Evolutionary conservation across 768 basidiomycete genomes (phyloP), one percentile per base, ranked within the genome.

Genomic region (Auricularia cornea): DNA sequence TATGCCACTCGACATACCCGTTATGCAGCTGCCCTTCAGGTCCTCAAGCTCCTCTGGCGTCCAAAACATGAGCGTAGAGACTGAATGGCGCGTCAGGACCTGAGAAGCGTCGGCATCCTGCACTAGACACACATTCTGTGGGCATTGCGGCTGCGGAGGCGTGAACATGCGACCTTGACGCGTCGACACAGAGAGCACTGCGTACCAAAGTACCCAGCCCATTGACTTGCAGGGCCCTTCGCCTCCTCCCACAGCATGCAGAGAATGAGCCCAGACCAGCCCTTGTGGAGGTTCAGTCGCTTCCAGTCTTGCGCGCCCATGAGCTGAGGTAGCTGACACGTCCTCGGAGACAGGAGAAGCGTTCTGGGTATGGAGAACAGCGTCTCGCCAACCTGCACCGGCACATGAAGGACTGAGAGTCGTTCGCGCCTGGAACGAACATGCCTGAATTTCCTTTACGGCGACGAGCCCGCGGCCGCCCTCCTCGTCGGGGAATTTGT

Each of bases 21-120:
- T 81, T 74, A 98, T 85, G n/a, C 86, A 83, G 52, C 94, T 96
- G 0, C 94, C 97, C 63, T 79, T 76, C 16, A 99, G 79, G 66
- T 92, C 87, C 29, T 77, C 73, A 11, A 95, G 74, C 61, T 97
- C 93, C 2, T 80, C 81, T 2, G 82, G 80, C 51, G 71, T 76
- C 97, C 97, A 98, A 71, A 98, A 95, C 91, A 99, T 98, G 0
- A 94, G 92, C 0, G 94, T 95, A 67, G 89, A 82, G 71, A 98
- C 98, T 14, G 67, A 65, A 14, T 69, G 77, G 0, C 95, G 95
- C 64, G 98, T 80, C 18, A 81, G 81, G 30, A 74, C 90, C 90
- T 65, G 11, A 33, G 3, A 59, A n/a, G 26, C 12, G 35, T 20
- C 18, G 54, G 20, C 23, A 61, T 56, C n/a, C 26, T n/a, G 8